phyloP scores from a whole-genome alignment of 495 filamentous ascomycete species.

The Parmelia sp. region DNA sequence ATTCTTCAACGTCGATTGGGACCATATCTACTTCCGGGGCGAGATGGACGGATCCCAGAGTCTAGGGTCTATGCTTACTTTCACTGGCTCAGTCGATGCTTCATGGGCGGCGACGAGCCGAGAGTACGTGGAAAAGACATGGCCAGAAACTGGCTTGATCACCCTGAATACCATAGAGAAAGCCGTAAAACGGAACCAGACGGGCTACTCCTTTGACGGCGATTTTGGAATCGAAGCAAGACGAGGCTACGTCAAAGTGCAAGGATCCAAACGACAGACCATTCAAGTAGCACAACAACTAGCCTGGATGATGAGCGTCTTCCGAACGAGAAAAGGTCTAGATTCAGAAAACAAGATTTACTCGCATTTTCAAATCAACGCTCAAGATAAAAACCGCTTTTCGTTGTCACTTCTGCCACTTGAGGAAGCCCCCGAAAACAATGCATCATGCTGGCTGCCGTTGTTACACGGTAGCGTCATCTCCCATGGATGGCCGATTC shows the following conservation, averaged over 20 bases:
- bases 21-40: too few relatives aligned
- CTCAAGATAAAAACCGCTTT: not conserved
- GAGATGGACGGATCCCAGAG: not conserved
- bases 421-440: not conserved
- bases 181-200: not conserved
- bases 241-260: not conserved
- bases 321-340: not conserved
- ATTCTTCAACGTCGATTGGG: too few relatives aligned
- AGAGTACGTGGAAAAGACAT: not conserved
- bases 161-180: not conserved
- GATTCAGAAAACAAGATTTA: not conserved
- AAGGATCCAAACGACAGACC: not conserved
- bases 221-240: not conserved
- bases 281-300: not conserved
- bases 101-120: not conserved
- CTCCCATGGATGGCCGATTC: too few relatives aligned
- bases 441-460: not conserved
- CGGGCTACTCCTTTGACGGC: not conserved
- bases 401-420: not conserved
- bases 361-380: not conserved
- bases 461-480: too few relatives aligned
- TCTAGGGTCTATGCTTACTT: not conserved
- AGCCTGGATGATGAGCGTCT: not conserved
- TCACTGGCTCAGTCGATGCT: not conserved
- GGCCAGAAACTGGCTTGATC: not conserved